phyloP scores from a whole-genome alignment of 257 asterid species.

The Ilex asprella region DNA sequence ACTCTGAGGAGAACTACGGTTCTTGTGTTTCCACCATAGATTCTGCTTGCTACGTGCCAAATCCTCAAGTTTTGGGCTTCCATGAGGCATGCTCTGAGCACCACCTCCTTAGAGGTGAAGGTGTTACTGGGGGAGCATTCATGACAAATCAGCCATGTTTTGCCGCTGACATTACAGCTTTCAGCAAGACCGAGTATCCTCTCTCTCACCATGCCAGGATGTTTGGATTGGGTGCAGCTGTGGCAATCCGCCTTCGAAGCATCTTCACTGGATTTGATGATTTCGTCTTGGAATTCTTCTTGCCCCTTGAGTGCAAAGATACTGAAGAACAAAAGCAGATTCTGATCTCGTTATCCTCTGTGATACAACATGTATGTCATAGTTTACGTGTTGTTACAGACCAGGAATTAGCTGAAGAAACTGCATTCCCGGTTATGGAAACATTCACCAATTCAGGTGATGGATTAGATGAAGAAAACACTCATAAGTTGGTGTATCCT shows the following conservation, averaged over 20 bases:
- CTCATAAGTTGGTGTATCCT: constrained; percentile 14
- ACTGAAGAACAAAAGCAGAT: constrained; percentile 45
- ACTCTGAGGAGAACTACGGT: constrained; percentile 51
- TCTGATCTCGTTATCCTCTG: constrained; percentile 53
- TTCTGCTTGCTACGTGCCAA: constrained; percentile 59
- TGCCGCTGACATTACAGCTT: constrained; percentile 51
- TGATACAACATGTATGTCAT: constrained; percentile 49
- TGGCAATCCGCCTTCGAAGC: constrained; percentile 75
- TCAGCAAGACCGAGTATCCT: constrained; percentile 70
- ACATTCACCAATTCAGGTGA: constrained; percentile 12
- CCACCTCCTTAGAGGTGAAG: constrained; percentile 83
- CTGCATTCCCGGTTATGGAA: constrained; percentile 16
- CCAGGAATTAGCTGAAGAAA: constrained; percentile 50
- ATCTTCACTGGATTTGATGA: constrained; percentile 50
- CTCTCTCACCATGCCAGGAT: constrained; percentile 67
- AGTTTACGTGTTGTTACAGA: constrained; percentile 56
- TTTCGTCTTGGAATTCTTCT: constrained; percentile 71
- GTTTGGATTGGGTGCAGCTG: constrained; percentile 47
- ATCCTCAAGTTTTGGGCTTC: constrained; percentile 43
- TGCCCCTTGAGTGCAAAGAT: constrained; percentile 55
- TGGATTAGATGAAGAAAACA: constrained; percentile 17
- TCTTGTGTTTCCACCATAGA: constrained; percentile 64
- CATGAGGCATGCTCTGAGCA: constrained; percentile 73
- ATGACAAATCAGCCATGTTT: constrained; percentile 68
- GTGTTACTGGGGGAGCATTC: constrained; percentile 71